phyloP scores from a whole-genome alignment of 495 filamentous ascomycete species.

The Apodospora peruviana region DNA sequence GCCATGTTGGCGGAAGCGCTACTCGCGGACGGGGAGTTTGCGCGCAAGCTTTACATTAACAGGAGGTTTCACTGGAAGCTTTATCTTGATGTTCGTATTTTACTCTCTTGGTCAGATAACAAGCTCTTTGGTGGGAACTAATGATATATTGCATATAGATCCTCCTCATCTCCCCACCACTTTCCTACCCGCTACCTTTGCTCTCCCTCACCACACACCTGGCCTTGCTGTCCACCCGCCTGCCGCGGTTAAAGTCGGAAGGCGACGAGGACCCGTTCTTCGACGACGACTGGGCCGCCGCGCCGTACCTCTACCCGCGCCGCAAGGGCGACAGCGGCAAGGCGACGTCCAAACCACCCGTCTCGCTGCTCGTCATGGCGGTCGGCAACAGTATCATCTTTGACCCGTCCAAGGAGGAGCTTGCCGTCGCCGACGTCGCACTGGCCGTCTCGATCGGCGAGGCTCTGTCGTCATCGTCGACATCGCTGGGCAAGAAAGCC shows the following conservation, averaged over 20 bases:
- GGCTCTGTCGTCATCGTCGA: background rate
- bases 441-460: slow-evolving; percentile 69
- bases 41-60: slow-evolving; percentile 74
- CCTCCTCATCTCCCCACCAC: slow-evolving; percentile 83
- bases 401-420: slow-evolving; percentile 84
- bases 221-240: slow-evolving; percentile 81
- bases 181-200: slow-evolving; percentile 87
- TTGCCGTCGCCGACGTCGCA: slow-evolving; percentile 83
- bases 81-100: slow-evolving; percentile 77
- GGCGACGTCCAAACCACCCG: slow-evolving; percentile 53
- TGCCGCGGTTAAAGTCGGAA: slow-evolving; percentile 78
- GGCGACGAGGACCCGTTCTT: slow-evolving; percentile 94
- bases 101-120: background rate
- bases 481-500: background rate
- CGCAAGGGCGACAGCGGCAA: background rate
- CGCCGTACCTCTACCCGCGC: slow-evolving; percentile 68
- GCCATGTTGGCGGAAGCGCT: slow-evolving; percentile 87
- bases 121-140: background rate
- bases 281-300: slow-evolving; percentile 93
- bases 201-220: slow-evolving; percentile 91
- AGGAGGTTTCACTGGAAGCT: slow-evolving; percentile 89
- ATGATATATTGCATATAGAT: slow-evolving; percentile 49
- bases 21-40: slow-evolving; percentile 67
- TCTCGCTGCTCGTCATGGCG: slow-evolving; percentile 83
- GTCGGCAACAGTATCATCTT: slow-evolving; percentile 88